Conservation (phyloP, 805 yeast species). For the Yarrowia divulgata region DNA sequence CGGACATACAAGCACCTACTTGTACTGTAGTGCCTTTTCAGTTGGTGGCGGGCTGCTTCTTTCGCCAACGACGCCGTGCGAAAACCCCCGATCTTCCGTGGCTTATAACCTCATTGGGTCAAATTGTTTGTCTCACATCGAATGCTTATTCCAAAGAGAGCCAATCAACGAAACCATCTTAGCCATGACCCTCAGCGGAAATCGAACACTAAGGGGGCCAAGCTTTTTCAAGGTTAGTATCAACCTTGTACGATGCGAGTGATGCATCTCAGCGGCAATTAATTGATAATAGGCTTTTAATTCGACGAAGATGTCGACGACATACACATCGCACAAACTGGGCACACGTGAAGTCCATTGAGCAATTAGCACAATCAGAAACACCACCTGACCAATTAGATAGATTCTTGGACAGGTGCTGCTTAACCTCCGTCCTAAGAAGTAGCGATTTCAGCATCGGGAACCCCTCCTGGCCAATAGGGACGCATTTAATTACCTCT, state of each 20-base stretch:
- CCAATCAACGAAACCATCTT: not conserved
- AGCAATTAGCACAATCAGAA: not conserved
- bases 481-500: not conserved
- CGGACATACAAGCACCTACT: no score
- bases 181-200: not conserved
- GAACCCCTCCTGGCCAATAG: not conserved
- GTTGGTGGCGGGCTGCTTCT: no score
- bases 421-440: no score
- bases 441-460: no score
- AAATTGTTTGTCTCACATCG: not conserved
- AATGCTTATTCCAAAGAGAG: not conserved
- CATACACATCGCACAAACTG: no score
- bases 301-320: no score
- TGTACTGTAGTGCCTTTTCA: no score
- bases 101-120: not conserved
- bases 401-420: no score
- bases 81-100: slow-evolving; percentile 2
- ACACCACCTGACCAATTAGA: not conserved
- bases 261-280: not conserved
- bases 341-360: no score
- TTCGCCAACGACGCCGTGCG: not conserved
- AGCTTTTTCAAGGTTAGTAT: slow-evolving; percentile 1
- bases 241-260: not conserved
- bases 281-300: not conserved
- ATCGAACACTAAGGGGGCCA: not conserved